Evolutionary conservation across 2,329 filamentous ascomycete species (phyloP).

Genomic region (Trichoderma arundinaceum): DNA sequence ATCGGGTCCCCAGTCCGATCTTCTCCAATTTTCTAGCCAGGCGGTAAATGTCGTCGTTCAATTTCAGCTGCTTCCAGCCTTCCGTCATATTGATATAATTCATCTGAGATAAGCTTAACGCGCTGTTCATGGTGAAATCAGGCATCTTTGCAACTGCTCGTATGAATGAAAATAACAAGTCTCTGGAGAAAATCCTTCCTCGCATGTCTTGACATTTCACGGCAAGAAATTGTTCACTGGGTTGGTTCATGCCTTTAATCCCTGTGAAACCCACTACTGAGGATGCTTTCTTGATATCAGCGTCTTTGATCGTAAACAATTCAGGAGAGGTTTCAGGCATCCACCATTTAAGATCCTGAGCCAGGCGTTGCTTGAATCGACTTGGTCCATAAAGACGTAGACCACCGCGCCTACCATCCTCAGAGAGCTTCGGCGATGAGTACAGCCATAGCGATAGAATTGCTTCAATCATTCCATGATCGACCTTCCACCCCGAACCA

Average conservation of each 20-base stretch:
- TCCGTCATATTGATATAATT: neutral
- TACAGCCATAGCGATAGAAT: constrained; percentile 42
- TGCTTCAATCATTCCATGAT: constrained; percentile 38
- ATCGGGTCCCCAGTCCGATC: neutral
- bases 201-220: neutral
- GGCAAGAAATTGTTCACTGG: neutral
- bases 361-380: neutral
- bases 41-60: neutral
- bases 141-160: constrained; percentile 36
- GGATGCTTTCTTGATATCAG: too few species aligned
- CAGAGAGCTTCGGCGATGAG: neutral
- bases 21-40: neutral
- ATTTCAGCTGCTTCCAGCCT: neutral
- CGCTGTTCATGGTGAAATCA: neutral
- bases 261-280: neutral
- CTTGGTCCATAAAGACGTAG: neutral
- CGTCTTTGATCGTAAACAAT: neutral
- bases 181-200: constrained; percentile 35
- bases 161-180: constrained; percentile 43
- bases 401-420: neutral
- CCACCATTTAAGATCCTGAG: constrained; percentile 14
- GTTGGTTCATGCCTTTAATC: neutral
- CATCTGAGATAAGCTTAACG: constrained; percentile 3
- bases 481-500: constrained; percentile 34
- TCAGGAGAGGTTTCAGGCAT: neutral